phyloP scores from a whole-genome alignment of 2,329 filamentous ascomycete genomes.

The Parafenestella ontariensis region DNA sequence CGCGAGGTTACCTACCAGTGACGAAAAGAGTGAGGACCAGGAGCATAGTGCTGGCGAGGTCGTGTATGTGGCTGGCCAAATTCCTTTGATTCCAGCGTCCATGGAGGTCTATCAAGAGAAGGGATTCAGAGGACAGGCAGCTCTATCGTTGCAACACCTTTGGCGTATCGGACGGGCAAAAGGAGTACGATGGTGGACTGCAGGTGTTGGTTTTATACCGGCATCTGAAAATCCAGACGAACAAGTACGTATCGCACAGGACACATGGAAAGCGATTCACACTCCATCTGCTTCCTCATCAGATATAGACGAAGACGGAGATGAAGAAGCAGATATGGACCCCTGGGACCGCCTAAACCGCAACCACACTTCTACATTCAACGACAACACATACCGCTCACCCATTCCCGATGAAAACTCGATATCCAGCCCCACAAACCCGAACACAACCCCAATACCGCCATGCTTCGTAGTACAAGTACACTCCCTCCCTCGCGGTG shows the following conservation, averaged over 20 bases:
- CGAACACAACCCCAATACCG: constrained; percentile 50
- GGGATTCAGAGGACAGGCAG: constrained; percentile 65
- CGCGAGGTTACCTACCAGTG: constrained; percentile 50
- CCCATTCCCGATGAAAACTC: constrained; percentile 53
- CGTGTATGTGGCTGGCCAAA: constrained; percentile 85
- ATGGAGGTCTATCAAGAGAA: constrained; percentile 66
- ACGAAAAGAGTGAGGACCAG: constrained; percentile 13
- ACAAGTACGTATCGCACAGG: constrained; percentile 48
- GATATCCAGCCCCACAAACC: neutral
- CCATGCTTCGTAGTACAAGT: constrained; percentile 80
- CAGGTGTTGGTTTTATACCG: constrained; percentile 65
- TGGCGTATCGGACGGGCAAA: constrained; percentile 80
- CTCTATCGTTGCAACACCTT: constrained; percentile 85
- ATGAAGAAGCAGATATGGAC: constrained; percentile 60
- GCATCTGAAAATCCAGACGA: constrained; percentile 8
- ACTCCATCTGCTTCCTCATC: neutral
- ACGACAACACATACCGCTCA: constrained; percentile 32
- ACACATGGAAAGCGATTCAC: constrained; percentile 53
- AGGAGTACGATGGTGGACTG: constrained; percentile 76
- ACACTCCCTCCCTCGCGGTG: constrained; percentile 74
- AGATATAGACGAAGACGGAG: constrained; percentile 54
- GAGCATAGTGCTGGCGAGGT: constrained; percentile 34
- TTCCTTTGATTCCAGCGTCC: constrained; percentile 80
- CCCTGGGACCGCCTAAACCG: constrained; percentile 70
- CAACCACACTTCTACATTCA: constrained; percentile 55